phyloP scores from a whole-genome alignment of 208 protist species.

The Crithidia mellificae region DNA sequence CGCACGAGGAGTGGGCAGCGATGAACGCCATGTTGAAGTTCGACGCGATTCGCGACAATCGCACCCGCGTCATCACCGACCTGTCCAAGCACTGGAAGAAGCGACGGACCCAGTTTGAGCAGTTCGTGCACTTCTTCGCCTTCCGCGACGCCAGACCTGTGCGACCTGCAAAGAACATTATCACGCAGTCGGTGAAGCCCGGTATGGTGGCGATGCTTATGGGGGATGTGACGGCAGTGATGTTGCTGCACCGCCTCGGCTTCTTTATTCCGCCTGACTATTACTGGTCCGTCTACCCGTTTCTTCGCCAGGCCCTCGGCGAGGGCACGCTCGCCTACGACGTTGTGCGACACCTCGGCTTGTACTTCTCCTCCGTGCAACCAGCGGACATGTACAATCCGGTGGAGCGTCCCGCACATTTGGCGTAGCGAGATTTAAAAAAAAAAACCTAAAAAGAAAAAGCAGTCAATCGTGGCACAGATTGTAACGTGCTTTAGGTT shows the following conservation, averaged over 20 bases:
- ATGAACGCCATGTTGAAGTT: constrained; percentile 74
- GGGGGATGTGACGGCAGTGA: constrained; percentile 67
- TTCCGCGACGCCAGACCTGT: constrained; percentile 71
- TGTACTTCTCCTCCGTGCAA: constrained; percentile 56
- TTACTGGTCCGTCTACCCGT: constrained; percentile 86
- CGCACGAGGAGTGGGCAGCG: constrained; percentile 75
- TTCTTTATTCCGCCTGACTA: constrained; percentile 88
- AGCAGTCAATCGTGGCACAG: too few relatives aligned
- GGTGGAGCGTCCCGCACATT: constrained; percentile 32
- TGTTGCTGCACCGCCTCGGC: constrained; percentile 71
- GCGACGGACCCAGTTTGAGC: constrained; percentile 81
- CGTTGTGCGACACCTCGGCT: constrained; percentile 71
- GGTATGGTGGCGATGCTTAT: constrained; percentile 81
- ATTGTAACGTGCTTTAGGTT: too few relatives aligned
- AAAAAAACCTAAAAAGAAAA: not conserved
- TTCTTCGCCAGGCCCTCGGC: constrained; percentile 59
- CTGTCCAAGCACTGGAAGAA: constrained; percentile 85
- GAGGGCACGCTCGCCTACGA: constrained; percentile 46
- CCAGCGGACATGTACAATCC: constrained; percentile 67
- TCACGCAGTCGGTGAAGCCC: constrained; percentile 80
- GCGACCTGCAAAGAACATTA: constrained; percentile 65
- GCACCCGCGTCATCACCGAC: constrained; percentile 84
- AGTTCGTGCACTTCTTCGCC: constrained; percentile 85
- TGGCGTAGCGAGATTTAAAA: not conserved
- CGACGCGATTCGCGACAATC: constrained; percentile 85